Evolutionary conservation across 805 yeast species (phyloP).

Genomic region (Cyberlindnera mycetangii): DNA sequence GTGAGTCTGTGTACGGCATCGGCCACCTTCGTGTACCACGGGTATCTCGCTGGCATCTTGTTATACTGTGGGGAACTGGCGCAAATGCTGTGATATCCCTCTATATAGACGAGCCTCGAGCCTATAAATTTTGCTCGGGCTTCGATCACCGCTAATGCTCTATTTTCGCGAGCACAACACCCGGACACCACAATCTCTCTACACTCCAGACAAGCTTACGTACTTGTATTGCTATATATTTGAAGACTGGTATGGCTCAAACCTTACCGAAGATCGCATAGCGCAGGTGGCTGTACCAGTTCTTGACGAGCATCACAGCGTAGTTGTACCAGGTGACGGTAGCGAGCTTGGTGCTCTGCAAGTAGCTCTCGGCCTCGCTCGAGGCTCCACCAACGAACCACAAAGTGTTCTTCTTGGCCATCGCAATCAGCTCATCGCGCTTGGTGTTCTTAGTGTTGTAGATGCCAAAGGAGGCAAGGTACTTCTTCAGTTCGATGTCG

Average conservation of each 20-base stretch:
- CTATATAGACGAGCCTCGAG: not conserved
- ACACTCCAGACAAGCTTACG: too few relatives aligned
- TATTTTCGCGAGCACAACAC: too few relatives aligned
- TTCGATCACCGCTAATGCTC: not conserved
- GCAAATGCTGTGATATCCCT: not conserved
- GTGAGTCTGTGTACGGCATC: constrained; percentile 73
- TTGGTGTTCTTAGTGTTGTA: constrained; percentile 27
- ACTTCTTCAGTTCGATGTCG: constrained; percentile 39
- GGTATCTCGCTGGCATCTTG: constrained; percentile 46
- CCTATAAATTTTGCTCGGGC: constrained; percentile 1
- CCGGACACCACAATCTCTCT: not conserved
- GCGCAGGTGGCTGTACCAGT: constrained; percentile 10
- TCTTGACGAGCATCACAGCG: constrained; percentile 5
- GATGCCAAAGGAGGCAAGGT: constrained; percentile 42
- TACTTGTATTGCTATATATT: too few relatives aligned
- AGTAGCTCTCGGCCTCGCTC: constrained; percentile 2
- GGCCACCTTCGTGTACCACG: constrained; percentile 74
- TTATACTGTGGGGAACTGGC: not conserved
- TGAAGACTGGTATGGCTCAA: too few relatives aligned
- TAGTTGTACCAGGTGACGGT: constrained; percentile 10
- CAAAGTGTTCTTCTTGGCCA: constrained; percentile 41
- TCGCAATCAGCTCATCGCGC: constrained; percentile 35
- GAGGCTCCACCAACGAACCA: constrained; percentile 33
- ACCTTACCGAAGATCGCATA: constrained; percentile 5
- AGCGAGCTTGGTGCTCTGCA: constrained; percentile 10